Evolutionary conservation across 805 yeast genomes (phyloP).

Genomic region (Schwanniomyces yamadae): DNA sequence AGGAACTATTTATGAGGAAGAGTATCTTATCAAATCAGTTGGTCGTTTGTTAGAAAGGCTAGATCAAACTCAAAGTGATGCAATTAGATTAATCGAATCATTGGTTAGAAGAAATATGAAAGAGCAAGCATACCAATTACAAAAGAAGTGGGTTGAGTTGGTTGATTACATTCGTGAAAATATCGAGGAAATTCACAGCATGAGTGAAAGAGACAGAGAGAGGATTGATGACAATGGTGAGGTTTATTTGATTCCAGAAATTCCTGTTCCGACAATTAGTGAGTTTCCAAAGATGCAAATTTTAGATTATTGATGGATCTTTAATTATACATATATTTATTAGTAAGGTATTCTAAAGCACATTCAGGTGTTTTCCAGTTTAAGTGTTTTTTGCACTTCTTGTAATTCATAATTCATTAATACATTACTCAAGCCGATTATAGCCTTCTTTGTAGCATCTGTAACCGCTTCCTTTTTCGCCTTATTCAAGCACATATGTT

Average conservation of each 20-base stretch:
- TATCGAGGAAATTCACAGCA: constrained; percentile 71
- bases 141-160: constrained; percentile 61
- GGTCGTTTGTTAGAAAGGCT: constrained; percentile 86
- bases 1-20: constrained; percentile 97
- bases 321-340: too few relatives aligned
- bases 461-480: constrained; percentile 50
- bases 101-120: constrained; percentile 68
- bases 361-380: too few relatives aligned
- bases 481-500: constrained; percentile 33
- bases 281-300: constrained; percentile 59
- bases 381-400: neutral
- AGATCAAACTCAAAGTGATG: constrained; percentile 71
- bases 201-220: constrained; percentile 84
- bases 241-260: constrained; percentile 72
- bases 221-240: constrained; percentile 88
- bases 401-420: constrained; percentile 6
- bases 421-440: constrained; percentile 30
- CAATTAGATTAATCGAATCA: constrained; percentile 68
- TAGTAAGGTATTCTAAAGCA: too few relatives aligned
- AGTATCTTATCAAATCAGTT: constrained; percentile 82
- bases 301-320: constrained; percentile 50
- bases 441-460: constrained; percentile 44
- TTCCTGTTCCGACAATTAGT: constrained; percentile 64
- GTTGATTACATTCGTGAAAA: constrained; percentile 55
- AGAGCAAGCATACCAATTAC: constrained; percentile 82